Conservation (phyloP, 2,329 filamentous ascomycete genomes). For the Epichloe glyceriae region DNA sequence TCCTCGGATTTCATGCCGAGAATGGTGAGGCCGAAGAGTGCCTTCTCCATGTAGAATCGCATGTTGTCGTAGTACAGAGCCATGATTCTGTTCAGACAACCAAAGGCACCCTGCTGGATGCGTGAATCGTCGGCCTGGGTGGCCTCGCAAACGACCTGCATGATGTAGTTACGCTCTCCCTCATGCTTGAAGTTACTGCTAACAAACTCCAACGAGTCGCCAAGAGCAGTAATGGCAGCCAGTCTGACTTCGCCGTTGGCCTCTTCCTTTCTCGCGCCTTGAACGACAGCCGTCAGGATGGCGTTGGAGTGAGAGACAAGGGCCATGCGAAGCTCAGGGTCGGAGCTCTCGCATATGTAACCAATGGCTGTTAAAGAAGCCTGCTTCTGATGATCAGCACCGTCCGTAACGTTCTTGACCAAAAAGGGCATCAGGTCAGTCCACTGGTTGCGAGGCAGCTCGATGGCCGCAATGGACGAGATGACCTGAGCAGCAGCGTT, state of each 20-base stretch:
- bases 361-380: slow-evolving; percentile 91
- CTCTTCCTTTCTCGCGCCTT: slow-evolving; percentile 95
- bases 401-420: slow-evolving; percentile 85
- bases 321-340: slow-evolving; percentile 69
- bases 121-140: slow-evolving; percentile 84
- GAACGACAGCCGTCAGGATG: slow-evolving; percentile 93
- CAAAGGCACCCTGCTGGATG: slow-evolving; percentile 92
- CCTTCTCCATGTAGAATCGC: slow-evolving; percentile 99
- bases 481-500: slow-evolving; percentile 90
- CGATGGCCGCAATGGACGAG: slow-evolving; percentile 85
- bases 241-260: slow-evolving; percentile 79
- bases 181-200: slow-evolving; percentile 98
- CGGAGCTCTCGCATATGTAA: slow-evolving; percentile 95
- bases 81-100: slow-evolving; percentile 98
- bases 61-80: slow-evolving; percentile 98
- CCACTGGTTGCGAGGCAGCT: slow-evolving; percentile 90
- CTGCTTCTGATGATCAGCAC: slow-evolving; percentile 82
- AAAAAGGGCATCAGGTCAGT: slow-evolving; percentile 76
- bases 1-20: slow-evolving; percentile 97
- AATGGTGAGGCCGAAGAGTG: slow-evolving; percentile 91
- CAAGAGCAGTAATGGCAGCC: slow-evolving; percentile 84
- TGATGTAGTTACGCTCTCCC: slow-evolving; percentile 98
- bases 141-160: slow-evolving; percentile 99
- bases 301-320: slow-evolving; percentile 85
- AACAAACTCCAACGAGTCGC: slow-evolving; percentile 95